Evolutionary conservation across 371 early-diverging fungal genomes (phyloP).

Genomic region (Encephalitozoon hellem): DNA sequence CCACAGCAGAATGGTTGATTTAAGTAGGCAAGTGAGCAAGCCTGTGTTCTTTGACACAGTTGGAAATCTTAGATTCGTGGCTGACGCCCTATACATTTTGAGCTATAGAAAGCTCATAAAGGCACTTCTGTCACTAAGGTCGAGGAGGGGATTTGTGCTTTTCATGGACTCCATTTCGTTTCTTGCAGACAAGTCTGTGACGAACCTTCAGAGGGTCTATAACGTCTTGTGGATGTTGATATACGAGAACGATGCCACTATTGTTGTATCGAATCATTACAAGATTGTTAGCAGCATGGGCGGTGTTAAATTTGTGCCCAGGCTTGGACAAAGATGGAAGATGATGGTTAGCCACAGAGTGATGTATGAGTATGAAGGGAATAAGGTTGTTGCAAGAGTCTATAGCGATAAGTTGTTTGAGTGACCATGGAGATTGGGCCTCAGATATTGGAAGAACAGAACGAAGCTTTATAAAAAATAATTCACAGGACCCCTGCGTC

Average conservation of each 20-base stretch:
- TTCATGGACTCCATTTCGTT: slow-evolving; percentile 43
- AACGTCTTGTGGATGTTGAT: slow-evolving; percentile 12
- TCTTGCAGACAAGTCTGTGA: slow-evolving; percentile 11
- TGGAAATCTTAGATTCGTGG: slow-evolving; percentile 28
- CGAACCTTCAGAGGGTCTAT: not conserved
- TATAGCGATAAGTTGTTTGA: not conserved
- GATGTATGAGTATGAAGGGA: not conserved
- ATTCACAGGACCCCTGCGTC: not conserved
- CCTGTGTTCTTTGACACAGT: slow-evolving; percentile 27
- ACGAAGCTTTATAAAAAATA: not conserved
- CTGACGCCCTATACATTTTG: not conserved
- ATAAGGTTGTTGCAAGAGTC: not conserved
- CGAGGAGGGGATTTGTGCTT: not conserved
- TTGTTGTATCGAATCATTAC: slow-evolving; percentile 43
- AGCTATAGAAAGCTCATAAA: slow-evolving; percentile 17
- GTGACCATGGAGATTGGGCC: too few relatives aligned
- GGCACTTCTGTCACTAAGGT: not conserved
- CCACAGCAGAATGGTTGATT: not conserved
- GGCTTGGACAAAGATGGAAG: slow-evolving; percentile 13
- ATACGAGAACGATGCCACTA: slow-evolving; percentile 21
- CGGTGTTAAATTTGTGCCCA: not conserved
- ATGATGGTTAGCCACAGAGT: slow-evolving; percentile 22
- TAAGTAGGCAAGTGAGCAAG: not conserved
- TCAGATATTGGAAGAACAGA: not conserved
- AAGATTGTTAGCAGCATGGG: not conserved